A percentile compares a stretch with the other conserved stretches of the same genome.
Evolutionary conservation across 306 rosid genomes (phyloP).

Genomic region (Vigna mungo): DNA sequence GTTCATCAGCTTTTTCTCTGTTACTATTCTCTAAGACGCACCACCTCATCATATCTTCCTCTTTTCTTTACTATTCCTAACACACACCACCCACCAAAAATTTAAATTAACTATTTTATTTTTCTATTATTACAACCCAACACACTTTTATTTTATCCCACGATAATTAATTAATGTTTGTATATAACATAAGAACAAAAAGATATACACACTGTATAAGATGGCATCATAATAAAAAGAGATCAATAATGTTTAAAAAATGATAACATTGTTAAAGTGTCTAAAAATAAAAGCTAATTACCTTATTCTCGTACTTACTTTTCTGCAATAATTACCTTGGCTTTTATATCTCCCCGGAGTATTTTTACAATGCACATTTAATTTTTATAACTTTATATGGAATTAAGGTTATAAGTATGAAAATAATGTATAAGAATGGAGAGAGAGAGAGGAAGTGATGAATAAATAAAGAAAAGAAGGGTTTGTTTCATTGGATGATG

Average conservation of each 20-base stretch:
- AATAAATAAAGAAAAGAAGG: constrained; percentile 16
- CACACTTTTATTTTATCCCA: too few species aligned
- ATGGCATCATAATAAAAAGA: too few species aligned
- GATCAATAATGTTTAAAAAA: neutral
- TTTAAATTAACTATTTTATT: too few species aligned
- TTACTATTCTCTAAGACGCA: constrained; percentile 50
- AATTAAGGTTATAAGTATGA: too few species aligned
- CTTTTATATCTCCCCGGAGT: neutral
- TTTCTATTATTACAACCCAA: too few species aligned
- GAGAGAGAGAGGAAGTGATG: constrained; percentile 6
- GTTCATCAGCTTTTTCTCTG: constrained; percentile 65
- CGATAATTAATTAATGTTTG: too few species aligned
- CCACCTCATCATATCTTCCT: neutral
- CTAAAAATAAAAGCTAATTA: neutral
- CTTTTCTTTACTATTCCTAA: neutral
- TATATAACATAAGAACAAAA: too few species aligned
- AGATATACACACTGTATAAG: too few species aligned
- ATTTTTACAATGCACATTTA: constrained; percentile 15
- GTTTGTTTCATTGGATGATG: constrained; percentile 71
- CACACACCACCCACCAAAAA: too few species aligned
- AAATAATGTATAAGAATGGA: too few species aligned
- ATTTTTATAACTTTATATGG: too few species aligned
- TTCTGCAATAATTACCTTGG: neutral
- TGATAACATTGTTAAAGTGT: neutral
- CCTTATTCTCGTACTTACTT: neutral